These are phyloP conservation scores for Stagonosporopsis chrysanthemi DNA, from an alignment of 2,329 filamentous ascomycete genomes.

Conservation along the genomic window DNA sequence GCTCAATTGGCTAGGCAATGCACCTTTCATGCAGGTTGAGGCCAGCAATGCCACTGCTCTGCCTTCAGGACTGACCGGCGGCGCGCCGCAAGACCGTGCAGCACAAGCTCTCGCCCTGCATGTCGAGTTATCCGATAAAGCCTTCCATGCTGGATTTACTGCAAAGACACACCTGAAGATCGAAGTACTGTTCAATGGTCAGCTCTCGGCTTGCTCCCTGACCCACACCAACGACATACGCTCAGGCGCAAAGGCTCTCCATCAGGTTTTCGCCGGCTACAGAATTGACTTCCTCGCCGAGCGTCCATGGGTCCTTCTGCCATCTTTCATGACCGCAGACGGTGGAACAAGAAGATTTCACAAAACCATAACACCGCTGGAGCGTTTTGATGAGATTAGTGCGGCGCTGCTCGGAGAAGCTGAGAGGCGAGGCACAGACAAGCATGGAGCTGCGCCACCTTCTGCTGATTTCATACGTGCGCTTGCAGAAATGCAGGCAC, in stretches of 20 bases:
- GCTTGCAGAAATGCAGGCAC: constrained; percentile 50
- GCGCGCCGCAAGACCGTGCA: neutral
- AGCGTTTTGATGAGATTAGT: constrained; percentile 49
- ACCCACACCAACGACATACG: constrained; percentile 34
- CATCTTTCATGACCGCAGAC: constrained; percentile 34
- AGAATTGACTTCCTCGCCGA: constrained; percentile 52
- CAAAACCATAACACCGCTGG: constrained; percentile 7
- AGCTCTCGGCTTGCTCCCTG: constrained; percentile 46
- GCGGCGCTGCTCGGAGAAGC: constrained; percentile 45
- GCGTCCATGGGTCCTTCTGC: constrained; percentile 54
- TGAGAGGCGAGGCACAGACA: constrained; percentile 43
- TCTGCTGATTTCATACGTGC: constrained; percentile 50
- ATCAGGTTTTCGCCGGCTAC: constrained; percentile 50
- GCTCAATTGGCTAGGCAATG: constrained; percentile 41
- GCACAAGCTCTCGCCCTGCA: constrained; percentile 41
- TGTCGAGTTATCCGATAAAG: constrained; percentile 40
- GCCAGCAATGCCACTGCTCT: constrained; percentile 12
- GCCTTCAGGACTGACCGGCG: neutral
- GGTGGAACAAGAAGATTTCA: constrained; percentile 22
- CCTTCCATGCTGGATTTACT: constrained; percentile 37
- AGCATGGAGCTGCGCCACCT: constrained; percentile 41
- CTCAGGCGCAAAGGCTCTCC: constrained; percentile 24
- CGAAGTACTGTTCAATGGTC: constrained; percentile 59
- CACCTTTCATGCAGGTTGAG: constrained; percentile 46
- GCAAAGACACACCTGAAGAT: constrained; percentile 52